Evolutionary conservation across 208 protist species (phyloP).

Genomic region (Acanthamoeba triangularis): DNA sequence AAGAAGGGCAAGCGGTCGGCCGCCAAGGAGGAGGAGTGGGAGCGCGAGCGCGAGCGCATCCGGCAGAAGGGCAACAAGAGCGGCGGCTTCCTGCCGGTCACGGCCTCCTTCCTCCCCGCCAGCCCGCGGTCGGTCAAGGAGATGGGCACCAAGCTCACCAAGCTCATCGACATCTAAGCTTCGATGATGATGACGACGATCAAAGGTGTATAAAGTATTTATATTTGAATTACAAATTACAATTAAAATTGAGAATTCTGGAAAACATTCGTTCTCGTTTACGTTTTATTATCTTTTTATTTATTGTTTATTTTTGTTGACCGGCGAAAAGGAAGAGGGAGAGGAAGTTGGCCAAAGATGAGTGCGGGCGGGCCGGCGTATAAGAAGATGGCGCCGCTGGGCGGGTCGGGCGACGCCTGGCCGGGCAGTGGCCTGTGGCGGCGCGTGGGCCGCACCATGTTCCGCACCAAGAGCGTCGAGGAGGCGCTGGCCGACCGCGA

Average conservation of each 20-base stretch:
- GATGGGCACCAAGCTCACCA: constrained; percentile 39
- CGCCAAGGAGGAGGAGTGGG: constrained; percentile 46
- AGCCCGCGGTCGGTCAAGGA: constrained; percentile 1
- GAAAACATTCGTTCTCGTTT: not conserved
- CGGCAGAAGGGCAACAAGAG: constrained; percentile 50
- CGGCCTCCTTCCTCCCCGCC: not conserved
- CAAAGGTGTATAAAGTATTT: constrained; percentile 12
- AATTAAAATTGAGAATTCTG: not conserved
- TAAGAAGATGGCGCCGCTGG: not conserved
- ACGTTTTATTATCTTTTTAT: not conserved
- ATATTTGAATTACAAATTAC: not conserved
- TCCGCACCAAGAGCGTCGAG: constrained; percentile 50
- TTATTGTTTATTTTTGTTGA: not conserved
- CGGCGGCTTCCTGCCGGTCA: constrained; percentile 12
- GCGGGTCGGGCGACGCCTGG: not conserved
- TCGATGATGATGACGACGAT: not conserved
- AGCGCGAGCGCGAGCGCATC: constrained; percentile 53
- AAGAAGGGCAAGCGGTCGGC: not conserved
- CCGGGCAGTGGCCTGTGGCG: not conserved
- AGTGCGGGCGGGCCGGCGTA: constrained; percentile 4
- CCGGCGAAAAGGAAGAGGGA: not conserved
- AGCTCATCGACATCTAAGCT: constrained; percentile 57
- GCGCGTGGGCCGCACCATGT: not conserved
- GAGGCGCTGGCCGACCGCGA: constrained; percentile 42
- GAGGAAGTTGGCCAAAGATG: constrained; percentile 20